Conservation (phyloP, 2,329 filamentous ascomycete genomes). For the Trichoderma sp. region DNA sequence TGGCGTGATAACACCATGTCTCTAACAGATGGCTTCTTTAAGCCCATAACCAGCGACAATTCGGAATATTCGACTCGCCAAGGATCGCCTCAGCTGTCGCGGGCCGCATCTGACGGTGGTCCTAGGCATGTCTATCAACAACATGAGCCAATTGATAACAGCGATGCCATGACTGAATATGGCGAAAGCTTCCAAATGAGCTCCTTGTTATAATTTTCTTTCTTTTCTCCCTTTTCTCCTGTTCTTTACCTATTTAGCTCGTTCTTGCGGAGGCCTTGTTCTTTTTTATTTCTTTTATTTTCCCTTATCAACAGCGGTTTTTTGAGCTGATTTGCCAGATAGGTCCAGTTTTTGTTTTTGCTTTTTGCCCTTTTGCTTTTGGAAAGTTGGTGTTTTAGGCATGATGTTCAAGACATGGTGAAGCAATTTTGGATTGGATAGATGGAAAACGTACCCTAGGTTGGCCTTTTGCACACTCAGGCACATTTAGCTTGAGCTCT, state of each 20-base stretch:
- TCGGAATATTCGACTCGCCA: slow-evolving; percentile 31
- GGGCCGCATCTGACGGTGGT: slow-evolving; percentile 32
- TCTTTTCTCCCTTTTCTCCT: not conserved
- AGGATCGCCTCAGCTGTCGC: slow-evolving; percentile 31
- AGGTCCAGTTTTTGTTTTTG: not conserved
- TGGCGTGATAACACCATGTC: slow-evolving; percentile 34
- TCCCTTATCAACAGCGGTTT: not conserved
- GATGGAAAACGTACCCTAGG: slow-evolving; percentile 12
- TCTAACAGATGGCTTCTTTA: slow-evolving; percentile 21
- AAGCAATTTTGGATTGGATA: slow-evolving; percentile 11
- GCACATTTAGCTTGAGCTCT: slow-evolving; percentile 6
- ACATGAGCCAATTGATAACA: slow-evolving; percentile 14
- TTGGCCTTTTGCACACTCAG: slow-evolving; percentile 4
- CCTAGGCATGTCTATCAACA: not conserved
- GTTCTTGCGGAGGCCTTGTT: not conserved
- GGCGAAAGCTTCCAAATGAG: not conserved
- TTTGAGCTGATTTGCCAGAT: slow-evolving; percentile 3
- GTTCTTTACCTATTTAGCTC: not conserved
- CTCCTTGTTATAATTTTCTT: not conserved
- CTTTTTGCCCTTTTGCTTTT: not conserved
- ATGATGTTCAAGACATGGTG: not conserved
- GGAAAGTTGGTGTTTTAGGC: not conserved
- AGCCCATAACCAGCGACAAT: slow-evolving; percentile 27
- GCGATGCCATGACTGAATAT: slow-evolving; percentile 23
- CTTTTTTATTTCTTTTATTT: not conserved